Evolutionary conservation across 2,329 filamentous ascomycete species (phyloP), one percentile per base, ranked within the genome.

Genomic region (Plectosphaerella plurivora): DNA sequence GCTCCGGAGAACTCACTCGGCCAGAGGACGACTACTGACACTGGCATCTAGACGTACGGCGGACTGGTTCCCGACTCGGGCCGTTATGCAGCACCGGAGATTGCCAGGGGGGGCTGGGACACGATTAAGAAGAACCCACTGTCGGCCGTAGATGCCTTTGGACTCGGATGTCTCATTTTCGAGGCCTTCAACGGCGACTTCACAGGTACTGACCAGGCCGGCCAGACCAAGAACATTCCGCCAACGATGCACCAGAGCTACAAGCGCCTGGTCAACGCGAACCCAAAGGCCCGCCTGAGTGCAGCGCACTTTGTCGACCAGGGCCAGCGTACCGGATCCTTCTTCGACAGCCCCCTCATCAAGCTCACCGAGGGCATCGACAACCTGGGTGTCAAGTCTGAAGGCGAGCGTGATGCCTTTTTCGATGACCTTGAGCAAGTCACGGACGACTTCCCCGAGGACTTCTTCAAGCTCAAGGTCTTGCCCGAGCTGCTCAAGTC

Each of bases 391-490:
- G 79, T 97, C 59, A 99, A 97, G 71, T 84, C 80, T 20, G 88
- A 93, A 51, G 78, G 81, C 8, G 94, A 99, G 69, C 82, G 91
- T 55, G 91, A 97, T 53, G 82, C 85, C 47, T 93, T 99, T 59
- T 75, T 99, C 10, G 84, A 84, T 51, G 90, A 96, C 63, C 81
- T 99, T 6, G 91, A 96, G 59, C 80, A 88, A 54, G 79, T 97
- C 5, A 88, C 91, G 0, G 91, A 97, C 59, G 92, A 99, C 68
- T 97, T 97, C 56, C 94, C 94, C 0, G 93, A 97, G 65, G 94
- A 97, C 54, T 99, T 96, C 68, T 96, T 97, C 77, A 96, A 95
- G 66, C 89, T 96, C 80, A 99, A 97, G 65, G 85, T 99, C 4
- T 77, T 99, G 9, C 94, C 94, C 0, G 94, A 99, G 65, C 75